Conservation (phyloP, 192 early-diverging fungal species). For the Coemansia sp. region DNA sequence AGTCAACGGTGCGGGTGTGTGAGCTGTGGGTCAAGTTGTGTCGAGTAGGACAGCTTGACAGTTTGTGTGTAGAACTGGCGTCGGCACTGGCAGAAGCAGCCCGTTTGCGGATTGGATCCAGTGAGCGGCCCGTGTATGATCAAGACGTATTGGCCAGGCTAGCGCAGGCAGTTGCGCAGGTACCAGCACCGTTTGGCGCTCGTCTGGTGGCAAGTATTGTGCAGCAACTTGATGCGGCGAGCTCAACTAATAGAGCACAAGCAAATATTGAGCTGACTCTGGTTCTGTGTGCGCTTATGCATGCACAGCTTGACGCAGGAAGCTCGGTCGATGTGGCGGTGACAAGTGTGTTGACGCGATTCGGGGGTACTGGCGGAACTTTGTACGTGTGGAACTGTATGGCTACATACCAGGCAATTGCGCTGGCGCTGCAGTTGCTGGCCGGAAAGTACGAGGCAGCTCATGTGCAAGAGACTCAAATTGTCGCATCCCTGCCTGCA, state of each 20-base stretch:
- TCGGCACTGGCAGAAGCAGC: slow-evolving; percentile 17
- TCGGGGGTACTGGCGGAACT: neutral
- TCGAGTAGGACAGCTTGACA: slow-evolving; percentile 27
- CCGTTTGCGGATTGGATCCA: neutral
- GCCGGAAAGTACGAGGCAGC: slow-evolving; percentile 10
- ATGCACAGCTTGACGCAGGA: slow-evolving; percentile 3
- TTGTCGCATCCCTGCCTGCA: slow-evolving; percentile 2
- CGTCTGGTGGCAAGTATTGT: slow-evolving; percentile 17
- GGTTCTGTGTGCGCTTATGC: slow-evolving; percentile 3
- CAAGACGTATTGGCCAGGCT: neutral
- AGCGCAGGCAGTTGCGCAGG: neutral
- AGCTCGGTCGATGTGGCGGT: slow-evolving; percentile 12
- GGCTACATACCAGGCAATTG: slow-evolving; percentile 19
- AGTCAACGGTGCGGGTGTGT: neutral
- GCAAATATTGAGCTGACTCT: neutral
- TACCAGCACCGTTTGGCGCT: slow-evolving; percentile 20
- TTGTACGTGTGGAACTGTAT: neutral
- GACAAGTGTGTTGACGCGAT: slow-evolving; percentile 6
- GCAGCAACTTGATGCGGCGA: slow-evolving; percentile 18
- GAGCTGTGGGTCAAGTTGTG: slow-evolving; percentile 44
- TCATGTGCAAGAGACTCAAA: neutral
- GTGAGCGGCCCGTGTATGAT: neutral
- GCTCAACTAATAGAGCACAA: neutral
- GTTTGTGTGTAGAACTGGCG: slow-evolving; percentile 24
- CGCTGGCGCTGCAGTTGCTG: slow-evolving; percentile 32